A percentile compares a stretch with the other conserved stretches of the same genome.
These are phyloP conservation scores for Euphorbia schlechtendalii DNA, from an alignment of 441 rosid genomes.

Conservation along the genomic window DNA sequence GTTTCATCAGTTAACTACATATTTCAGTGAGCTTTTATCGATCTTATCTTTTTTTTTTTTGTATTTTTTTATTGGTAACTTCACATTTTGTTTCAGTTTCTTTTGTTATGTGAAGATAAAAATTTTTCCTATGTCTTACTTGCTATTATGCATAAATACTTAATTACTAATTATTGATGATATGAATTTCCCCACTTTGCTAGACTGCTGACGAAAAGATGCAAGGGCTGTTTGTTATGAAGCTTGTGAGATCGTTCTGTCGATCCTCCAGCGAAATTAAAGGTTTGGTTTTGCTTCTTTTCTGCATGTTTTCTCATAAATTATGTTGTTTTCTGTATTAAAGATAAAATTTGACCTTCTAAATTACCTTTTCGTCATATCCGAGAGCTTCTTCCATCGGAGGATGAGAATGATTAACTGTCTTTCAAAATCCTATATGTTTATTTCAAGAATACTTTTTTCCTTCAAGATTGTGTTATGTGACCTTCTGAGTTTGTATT, in stretches of 20 bases:
- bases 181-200: constrained; percentile 23
- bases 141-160: constrained; percentile 5
- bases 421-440: background rate
- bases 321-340: background rate
- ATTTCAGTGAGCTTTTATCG: no score
- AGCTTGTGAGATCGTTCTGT: constrained; percentile 88
- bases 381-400: background rate
- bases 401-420: background rate
- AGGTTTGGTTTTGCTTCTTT: constrained; percentile 35
- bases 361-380: constrained; percentile 7
- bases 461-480: background rate
- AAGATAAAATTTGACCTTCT: background rate
- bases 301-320: constrained; percentile 7
- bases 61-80: background rate
- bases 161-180: constrained; percentile 5
- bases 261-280: constrained; percentile 49
- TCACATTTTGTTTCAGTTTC: background rate
- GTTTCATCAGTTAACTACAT: background rate
- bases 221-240: constrained; percentile 69
- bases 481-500: background rate
- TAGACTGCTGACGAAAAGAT: constrained; percentile 69
- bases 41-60: background rate
- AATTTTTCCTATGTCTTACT: background rate
- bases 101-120: background rate
- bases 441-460: background rate